These are phyloP conservation scores for Diaporthe helianthi DNA, from an alignment of 2,329 filamentous ascomycete species.

Conservation along the genomic window DNA sequence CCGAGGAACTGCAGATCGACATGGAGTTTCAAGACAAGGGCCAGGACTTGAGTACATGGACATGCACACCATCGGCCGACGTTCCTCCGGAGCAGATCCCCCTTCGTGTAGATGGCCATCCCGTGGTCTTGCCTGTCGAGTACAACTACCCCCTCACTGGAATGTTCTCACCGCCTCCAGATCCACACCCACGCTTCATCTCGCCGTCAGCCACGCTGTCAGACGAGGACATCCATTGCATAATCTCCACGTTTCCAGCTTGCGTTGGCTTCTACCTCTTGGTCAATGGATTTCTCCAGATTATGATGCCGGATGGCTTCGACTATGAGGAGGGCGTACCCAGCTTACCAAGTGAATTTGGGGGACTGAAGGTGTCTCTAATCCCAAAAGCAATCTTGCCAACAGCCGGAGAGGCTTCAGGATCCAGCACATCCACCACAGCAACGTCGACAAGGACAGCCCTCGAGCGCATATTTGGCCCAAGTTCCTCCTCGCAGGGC, in stretches of 20 bases:
- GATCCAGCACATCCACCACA: background rate
- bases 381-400: background rate
- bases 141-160: background rate
- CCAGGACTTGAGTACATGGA: background rate
- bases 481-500: background rate
- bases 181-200: background rate
- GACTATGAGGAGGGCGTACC: background rate
- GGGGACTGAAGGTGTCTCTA: background rate
- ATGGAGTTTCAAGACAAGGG: background rate
- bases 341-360: background rate
- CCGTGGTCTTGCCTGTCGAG: background rate
- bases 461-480: background rate
- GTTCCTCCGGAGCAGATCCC: background rate
- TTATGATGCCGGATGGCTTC: background rate
- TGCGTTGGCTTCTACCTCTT: background rate
- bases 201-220: background rate
- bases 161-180: background rate
- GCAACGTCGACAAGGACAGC: background rate
- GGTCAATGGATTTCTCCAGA: background rate
- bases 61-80: background rate
- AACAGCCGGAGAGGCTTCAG: slow-evolving; percentile 2
- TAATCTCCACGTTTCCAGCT: background rate
- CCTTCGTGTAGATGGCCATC: background rate
- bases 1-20: background rate
- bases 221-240: background rate